These are phyloP conservation scores for Aphanomyces euteiches DNA, from an alignment of 352 stramenopile species.

Conservation along the genomic window DNA sequence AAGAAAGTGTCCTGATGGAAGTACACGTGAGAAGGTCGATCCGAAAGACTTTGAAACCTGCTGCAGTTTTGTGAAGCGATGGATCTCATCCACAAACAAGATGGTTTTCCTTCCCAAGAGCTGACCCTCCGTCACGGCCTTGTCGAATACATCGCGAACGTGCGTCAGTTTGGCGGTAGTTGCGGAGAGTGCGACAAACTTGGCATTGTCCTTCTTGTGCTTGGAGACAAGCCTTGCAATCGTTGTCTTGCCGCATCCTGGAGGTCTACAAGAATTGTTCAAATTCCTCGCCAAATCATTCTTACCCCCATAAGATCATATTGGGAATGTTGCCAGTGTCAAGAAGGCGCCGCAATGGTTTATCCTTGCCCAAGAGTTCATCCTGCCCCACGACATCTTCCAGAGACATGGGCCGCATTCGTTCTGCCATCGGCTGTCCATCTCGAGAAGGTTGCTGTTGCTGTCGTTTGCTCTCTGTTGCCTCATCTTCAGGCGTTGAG, in stretches of 20 bases:
- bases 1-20: constrained; percentile 67
- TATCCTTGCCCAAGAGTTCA: constrained; percentile 56
- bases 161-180: constrained; percentile 65
- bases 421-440: constrained; percentile 59
- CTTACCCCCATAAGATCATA: constrained; percentile 83
- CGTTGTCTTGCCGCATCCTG: constrained; percentile 85
- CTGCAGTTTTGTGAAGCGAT: constrained; percentile 86
- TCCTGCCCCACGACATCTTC: constrained; percentile 66
- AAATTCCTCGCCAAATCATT: constrained; percentile 14
- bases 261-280: constrained; percentile 39
- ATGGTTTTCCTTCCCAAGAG: constrained; percentile 65
- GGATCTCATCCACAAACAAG: constrained; percentile 86
- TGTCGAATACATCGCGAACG: constrained; percentile 72
- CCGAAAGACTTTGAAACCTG: constrained; percentile 37
- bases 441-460: background rate
- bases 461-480: constrained; percentile 7
- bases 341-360: constrained; percentile 58
- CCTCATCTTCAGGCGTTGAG: constrained; percentile 28
- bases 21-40: background rate
- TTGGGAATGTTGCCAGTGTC: constrained; percentile 67
- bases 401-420: constrained; percentile 60
- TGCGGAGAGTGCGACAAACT: constrained; percentile 70
- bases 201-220: constrained; percentile 45
- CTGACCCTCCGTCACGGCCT: constrained; percentile 58
- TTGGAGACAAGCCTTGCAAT: constrained; percentile 72